phyloP scores from a whole-genome alignment of 1,284 basidiomycete species.

The Cryptococcus deneoformans region DNA sequence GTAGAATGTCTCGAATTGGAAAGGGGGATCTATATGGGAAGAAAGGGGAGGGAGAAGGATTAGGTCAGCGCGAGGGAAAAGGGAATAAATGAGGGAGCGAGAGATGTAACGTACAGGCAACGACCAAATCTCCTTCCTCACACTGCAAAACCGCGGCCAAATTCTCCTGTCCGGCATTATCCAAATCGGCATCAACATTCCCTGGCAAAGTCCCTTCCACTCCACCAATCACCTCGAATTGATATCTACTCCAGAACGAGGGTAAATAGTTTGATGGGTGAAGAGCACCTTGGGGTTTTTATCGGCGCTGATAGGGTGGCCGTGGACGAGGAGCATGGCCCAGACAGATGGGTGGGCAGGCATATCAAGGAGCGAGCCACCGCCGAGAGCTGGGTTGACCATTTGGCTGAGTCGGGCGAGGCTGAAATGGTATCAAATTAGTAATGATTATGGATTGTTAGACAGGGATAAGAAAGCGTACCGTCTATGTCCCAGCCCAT shows the following conservation, averaged over 20 bases:
- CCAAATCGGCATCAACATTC: conserved; percentile 16
- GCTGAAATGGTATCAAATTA: neutral
- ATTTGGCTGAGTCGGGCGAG: conserved; percentile 44
- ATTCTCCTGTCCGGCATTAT: no score
- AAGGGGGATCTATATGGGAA: no score
- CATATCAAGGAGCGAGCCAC: conserved; percentile 71
- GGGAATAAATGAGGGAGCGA: conserved; percentile 53
- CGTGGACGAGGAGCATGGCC: conserved; percentile 76
- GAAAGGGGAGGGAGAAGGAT: neutral
- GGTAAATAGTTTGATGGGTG: conserved; percentile 37
- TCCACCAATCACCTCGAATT: conserved; percentile 55
- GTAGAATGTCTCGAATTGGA: no score
- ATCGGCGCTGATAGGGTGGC: conserved; percentile 34
- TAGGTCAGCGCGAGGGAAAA: neutral
- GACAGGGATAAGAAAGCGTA: no score
- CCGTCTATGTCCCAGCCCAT: no score
- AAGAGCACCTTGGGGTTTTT: conserved; percentile 48
- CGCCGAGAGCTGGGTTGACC: conserved; percentile 54
- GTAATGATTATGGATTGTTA: no score
- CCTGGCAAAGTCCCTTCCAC: conserved; percentile 34
- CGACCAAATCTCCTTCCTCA: no score
- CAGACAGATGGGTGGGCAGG: conserved; percentile 75
- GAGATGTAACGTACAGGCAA: conserved; percentile 34
- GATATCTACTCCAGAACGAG: conserved; percentile 73
- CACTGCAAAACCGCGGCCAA: no score